Base-by-base conservation (phyloP, 2,329 filamentous ascomycete genomes). In the Neobulgaria alba region DNA sequence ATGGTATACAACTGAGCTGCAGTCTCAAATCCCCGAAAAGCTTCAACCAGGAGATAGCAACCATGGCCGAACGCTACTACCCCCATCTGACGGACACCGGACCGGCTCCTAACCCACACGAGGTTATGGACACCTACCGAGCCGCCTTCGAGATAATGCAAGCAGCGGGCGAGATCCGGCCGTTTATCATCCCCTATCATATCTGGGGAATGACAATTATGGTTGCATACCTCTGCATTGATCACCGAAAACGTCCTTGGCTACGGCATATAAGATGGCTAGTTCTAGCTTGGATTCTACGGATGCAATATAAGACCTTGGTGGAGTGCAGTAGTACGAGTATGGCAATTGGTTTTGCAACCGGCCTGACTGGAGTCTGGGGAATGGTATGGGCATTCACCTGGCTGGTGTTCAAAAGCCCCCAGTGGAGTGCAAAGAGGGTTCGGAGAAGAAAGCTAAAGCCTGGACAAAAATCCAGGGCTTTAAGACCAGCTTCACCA, bases 361-460 rank as follows among this genome's bases (percentile, higher is more conserved):
- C 63, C 2, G 77, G 77, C 0, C 51, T 80, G 36, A 52, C 69
- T 29, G 63, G 63, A 3, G 57, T 61, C 3, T 80, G 71, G 71
- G 65, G 68, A 1, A 68, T 71, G 9, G 55, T 79, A 14, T 68
- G 66, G 59, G 64, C 58, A 26, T 52, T 70, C 40, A 66, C 67
- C 15, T 55, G 75, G 52, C 56, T 81, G 17, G 57, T 79, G 2
- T 74, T 72, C 61, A 70, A 65, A 33, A 60, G 64, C 14, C 73
- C 75, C 3, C 77, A 80, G 56, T 71, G 69, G 54, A 71, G 76
- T 15, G 69, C 69, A 0, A 73, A 68, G 46, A 67, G 76, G 47
- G 47, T 61, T 7, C 43, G 56, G 38, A 53, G 45, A 39, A 66
- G 61, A 49, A 51, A 55, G 47, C 20, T 23, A 16, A 19, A 10